A percentile compares a stretch with the other conserved stretches of the same genome.
Evolutionary conservation across 208 protist genomes (phyloP).

Genomic region (Trypanosoma scelopori): DNA sequence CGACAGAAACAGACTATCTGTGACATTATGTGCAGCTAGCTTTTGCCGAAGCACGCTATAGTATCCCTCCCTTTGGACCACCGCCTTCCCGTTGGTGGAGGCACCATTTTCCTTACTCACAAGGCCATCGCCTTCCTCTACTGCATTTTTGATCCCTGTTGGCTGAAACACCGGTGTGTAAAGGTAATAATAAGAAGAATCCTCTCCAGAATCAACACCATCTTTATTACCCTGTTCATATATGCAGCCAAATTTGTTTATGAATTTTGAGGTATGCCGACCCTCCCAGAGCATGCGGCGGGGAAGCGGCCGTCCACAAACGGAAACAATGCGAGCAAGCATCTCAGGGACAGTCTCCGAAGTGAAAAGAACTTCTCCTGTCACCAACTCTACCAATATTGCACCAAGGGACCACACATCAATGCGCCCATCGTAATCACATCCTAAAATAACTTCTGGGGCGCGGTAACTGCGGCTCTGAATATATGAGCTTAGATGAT

Average conservation of each 20-base stretch:
- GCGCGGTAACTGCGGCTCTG: slow-evolving; percentile 95
- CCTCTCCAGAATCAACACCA: slow-evolving; percentile 31
- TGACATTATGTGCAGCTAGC: slow-evolving; percentile 62
- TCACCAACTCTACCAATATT: slow-evolving; percentile 94
- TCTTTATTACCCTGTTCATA: slow-evolving; percentile 74
- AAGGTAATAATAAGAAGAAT: slow-evolving; percentile 60
- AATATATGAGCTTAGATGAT: slow-evolving; percentile 94
- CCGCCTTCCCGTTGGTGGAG: background rate
- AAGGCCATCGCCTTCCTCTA: slow-evolving; percentile 17
- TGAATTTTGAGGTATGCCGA: slow-evolving; percentile 84
- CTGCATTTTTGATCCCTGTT: slow-evolving; percentile 22
- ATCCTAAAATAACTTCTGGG: slow-evolving; percentile 92
- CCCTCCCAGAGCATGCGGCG: slow-evolving; percentile 87
- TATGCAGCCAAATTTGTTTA: slow-evolving; percentile 87
- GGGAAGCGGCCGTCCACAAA: slow-evolving; percentile 87
- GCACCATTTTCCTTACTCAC: slow-evolving; percentile 17
- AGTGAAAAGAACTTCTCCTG: slow-evolving; percentile 94
- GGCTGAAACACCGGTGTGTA: slow-evolving; percentile 65
- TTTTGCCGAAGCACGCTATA: slow-evolving; percentile 78
- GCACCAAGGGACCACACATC: slow-evolving; percentile 96
- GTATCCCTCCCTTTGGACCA: slow-evolving; percentile 21
- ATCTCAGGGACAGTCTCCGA: slow-evolving; percentile 94
- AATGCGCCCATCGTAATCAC: slow-evolving; percentile 94
- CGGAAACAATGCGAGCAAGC: slow-evolving; percentile 90
- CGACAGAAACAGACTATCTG: slow-evolving; percentile 76